phyloP scores from a whole-genome alignment of 495 filamentous ascomycete genomes.

The Pyrenopolyporus hunteri region DNA sequence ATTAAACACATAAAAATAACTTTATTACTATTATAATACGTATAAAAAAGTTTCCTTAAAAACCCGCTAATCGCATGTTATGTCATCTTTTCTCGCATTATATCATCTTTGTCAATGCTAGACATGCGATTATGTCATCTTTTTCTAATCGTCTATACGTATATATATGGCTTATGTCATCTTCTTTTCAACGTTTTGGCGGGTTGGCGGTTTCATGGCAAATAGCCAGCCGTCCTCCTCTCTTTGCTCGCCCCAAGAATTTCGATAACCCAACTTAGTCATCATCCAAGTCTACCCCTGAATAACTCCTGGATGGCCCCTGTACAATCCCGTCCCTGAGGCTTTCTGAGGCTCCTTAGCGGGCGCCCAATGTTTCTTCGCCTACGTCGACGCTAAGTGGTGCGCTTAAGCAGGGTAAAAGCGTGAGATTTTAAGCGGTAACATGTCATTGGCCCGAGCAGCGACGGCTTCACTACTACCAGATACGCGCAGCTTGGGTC shows the following conservation, averaged over 20 bases:
- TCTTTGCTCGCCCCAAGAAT: neutral
- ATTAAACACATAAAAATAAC: too few relatives aligned
- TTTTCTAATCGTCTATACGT: too few relatives aligned
- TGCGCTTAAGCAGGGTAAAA: neutral
- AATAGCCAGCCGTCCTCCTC: neutral
- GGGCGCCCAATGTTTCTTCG: neutral
- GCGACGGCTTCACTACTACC: neutral
- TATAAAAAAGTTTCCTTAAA: too few relatives aligned
- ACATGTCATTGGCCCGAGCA: conserved; percentile 10
- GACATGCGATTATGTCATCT: too few relatives aligned
- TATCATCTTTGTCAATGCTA: too few relatives aligned
- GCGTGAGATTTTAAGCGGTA: neutral
- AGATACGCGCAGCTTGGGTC: conserved; percentile 9
- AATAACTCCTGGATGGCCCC: conserved; percentile 3
- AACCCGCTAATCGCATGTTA: too few relatives aligned
- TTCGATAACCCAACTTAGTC: conserved; percentile 10
- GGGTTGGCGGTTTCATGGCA: too few relatives aligned
- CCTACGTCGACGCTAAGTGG: conserved; percentile 10
- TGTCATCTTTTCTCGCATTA: too few relatives aligned
- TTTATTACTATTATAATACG: too few relatives aligned
- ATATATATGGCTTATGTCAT: too few relatives aligned
- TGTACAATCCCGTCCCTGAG: conserved; percentile 11
- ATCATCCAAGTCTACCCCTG: neutral
- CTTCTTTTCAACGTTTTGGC: too few relatives aligned
- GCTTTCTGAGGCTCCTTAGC: conserved; percentile 4